A percentile compares a stretch with the other conserved stretches of the same genome.
phyloP scores from a whole-genome alignment of 2,329 filamentous ascomycete species.

The Ceratocystis cacaofunesta region DNA sequence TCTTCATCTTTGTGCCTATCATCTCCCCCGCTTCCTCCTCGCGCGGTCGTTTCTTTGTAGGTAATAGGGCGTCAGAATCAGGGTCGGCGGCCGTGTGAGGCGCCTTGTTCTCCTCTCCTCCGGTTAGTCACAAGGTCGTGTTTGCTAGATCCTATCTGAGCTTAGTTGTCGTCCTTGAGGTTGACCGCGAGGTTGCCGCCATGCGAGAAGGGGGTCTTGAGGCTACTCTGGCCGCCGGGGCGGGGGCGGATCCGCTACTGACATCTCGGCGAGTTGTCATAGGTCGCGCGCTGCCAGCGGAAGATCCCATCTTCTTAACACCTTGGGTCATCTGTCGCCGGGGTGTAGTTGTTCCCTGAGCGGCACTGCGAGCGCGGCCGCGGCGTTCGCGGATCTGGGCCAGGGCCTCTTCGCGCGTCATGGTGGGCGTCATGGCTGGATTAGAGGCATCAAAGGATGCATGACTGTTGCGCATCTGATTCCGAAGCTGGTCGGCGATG shows the following conservation, averaged over 20 bases:
- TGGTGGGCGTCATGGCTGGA: conserved; percentile 47
- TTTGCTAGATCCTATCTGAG: conserved; percentile 9
- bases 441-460: conserved; percentile 39
- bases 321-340: conserved; percentile 21
- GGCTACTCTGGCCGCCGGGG: background rate
- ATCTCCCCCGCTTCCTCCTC: background rate
- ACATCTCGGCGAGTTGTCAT: conserved; percentile 4
- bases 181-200: background rate
- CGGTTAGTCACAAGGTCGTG: background rate
- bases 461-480: conserved; percentile 6
- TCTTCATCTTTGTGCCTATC: background rate
- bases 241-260: background rate
- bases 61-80: background rate
- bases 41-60: too few species aligned
- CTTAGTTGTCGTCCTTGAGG: conserved; percentile 8
- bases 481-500: conserved; percentile 5
- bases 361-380: conserved; percentile 54
- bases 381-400: conserved; percentile 60
- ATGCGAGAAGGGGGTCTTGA: conserved; percentile 10
- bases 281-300: conserved; percentile 4
- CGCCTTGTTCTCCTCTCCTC: background rate
- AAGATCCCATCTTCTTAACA: conserved; percentile 5
- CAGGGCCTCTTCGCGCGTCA: conserved; percentile 59
- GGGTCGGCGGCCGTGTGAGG: background rate
- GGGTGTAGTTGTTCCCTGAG: conserved; percentile 37